A percentile compares a stretch with the other conserved stretches of the same genome.
phyloP scores from a whole-genome alignment of 2,329 filamentous ascomycete genomes.

The Stagonosporopsis cucurbitacearum region DNA sequence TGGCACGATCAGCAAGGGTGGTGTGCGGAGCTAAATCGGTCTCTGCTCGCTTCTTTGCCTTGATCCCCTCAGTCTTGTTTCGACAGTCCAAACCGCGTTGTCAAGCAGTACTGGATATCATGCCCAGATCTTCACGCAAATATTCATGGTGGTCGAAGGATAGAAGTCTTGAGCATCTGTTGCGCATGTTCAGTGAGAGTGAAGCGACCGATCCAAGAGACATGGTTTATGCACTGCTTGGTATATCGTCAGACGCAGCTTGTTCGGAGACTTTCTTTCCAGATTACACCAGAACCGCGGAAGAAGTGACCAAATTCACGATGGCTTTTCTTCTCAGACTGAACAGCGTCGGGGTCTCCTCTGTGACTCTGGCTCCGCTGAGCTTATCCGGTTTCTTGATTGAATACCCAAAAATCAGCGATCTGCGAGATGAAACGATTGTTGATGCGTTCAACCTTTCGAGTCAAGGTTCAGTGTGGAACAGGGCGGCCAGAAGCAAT shows the following conservation, averaged over 20 bases:
- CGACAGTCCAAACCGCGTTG: conserved; percentile 8
- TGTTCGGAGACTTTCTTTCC: neutral
- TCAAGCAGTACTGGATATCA: conserved; percentile 30
- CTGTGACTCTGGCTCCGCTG: neutral
- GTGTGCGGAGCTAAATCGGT: conserved; percentile 19
- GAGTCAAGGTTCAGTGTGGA: too few species aligned
- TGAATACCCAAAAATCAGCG: too few species aligned
- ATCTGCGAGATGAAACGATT: too few species aligned
- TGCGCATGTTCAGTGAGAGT: conserved; percentile 26
- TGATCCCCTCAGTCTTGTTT: conserved; percentile 11
- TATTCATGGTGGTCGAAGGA: conserved; percentile 29
- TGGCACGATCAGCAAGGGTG: conserved; percentile 23
- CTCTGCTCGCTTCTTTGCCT: conserved; percentile 19
- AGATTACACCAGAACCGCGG: neutral
- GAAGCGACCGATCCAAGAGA: conserved; percentile 28
- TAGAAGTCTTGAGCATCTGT: conserved; percentile 21
- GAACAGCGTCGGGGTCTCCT: neutral
- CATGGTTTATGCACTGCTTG: conserved; percentile 28
- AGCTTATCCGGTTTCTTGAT: neutral
- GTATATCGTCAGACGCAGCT: conserved; percentile 25
- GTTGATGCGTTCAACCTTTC: too few species aligned
- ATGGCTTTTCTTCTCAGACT: neutral
- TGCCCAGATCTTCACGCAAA: conserved; percentile 22
- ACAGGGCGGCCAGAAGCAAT: too few species aligned
- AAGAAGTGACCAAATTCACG: neutral